Base-by-base conservation (phyloP, 495 filamentous ascomycete genomes). In the Pseudevernia furfuracea region DNA sequence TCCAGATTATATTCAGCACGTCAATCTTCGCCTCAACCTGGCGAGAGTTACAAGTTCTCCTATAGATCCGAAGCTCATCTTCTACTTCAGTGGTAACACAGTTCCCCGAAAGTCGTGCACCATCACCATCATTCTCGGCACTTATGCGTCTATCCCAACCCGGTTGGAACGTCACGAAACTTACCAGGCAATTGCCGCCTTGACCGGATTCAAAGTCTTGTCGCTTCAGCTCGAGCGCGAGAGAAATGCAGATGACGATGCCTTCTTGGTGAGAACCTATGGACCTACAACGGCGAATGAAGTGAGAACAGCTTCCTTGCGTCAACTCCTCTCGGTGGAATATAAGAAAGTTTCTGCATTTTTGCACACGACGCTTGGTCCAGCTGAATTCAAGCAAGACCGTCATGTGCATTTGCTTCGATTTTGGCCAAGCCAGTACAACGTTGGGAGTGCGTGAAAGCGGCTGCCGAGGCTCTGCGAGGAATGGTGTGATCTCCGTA, bases 61-160 rank as follows among this genome's bases (percentile, higher is more conserved):
- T 10, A 14, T 49, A 14, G 23, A 49, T 2, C 1, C 23, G 9
- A 10, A 25, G 9, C 46, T 49, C 23, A 49, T 49, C 46, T 0
- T 4, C 1, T 25, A 1, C 9, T 28, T 49, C 9, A 14, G n/a
- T 25, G 46, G 46, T 7, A 14, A 25, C 23, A 23, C 9, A 12
- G 28, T 49, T 4, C 2, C n/a, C 9, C 46, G n/a, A 14, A 23
- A n/a, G 46, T 49, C 46, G n/a, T 49, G n/a, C 46, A 14, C 11
- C 10, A n/a, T 49, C 46, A 28, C 23, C 5, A 25, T 49, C 23
- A 25, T 1, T 4, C 10, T 49, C n/a, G n/a, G 8, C n/a, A 14
- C 4, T 12, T 12, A 1, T 1, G 23, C 0, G 10, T 0, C 5
- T 49, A 1, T n/a, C n/a, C 46, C n/a, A 12, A 9, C 0, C n/a